Evolutionary conservation across 768 basidiomycete species (phyloP), one percentile per base, ranked within the genome.

Genomic region (Tulasnella sp.): DNA sequence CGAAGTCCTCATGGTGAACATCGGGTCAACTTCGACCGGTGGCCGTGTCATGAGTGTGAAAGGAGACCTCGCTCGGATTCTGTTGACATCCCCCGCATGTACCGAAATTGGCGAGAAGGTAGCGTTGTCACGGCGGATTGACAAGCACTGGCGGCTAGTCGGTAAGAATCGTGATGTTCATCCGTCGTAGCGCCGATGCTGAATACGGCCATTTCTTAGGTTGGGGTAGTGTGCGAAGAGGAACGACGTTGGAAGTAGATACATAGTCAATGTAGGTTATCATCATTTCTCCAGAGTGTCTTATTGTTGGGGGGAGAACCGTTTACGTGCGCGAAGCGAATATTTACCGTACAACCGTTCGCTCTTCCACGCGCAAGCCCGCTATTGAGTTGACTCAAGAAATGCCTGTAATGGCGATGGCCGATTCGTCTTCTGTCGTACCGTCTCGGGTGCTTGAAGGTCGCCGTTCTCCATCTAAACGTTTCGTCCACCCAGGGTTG

Each of bases 81-180:
- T 91, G 64, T 72, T 98, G 55, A 97, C 92, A 29, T 84, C 84
- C 1, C 96, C 96, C 0, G 91, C 91, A 7, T 97, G 96, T 69
- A 94, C 92, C 27, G 92, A 97, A 69, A 79, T 96, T 34, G 91
- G 90, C 11, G 96, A 99, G 73, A 98, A 98, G 77, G 94, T 99
- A 34, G 96, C 94, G 2, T 70, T 98, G 40, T 90, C 86, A 29
- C 76, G 94, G 59, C 78, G 94, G 63, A 96, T 98, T 63, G 94
- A 97, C 72, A 96, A 96, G 73, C 93, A 94, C 73, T 96, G 92
- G 92, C 85, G 92, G 57, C 79, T 96, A 64, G 92, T 97, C 54
- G 92, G 89, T 83, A 65, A 73, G 86, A 79, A 37, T 40, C 25
- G 21, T 21, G 15, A 19, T 50, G 21, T 36, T 15, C 17, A 27